Base-by-base conservation (phyloP, 1,284 basidiomycete genomes). In the Fomitiporia mediterranea region DNA sequence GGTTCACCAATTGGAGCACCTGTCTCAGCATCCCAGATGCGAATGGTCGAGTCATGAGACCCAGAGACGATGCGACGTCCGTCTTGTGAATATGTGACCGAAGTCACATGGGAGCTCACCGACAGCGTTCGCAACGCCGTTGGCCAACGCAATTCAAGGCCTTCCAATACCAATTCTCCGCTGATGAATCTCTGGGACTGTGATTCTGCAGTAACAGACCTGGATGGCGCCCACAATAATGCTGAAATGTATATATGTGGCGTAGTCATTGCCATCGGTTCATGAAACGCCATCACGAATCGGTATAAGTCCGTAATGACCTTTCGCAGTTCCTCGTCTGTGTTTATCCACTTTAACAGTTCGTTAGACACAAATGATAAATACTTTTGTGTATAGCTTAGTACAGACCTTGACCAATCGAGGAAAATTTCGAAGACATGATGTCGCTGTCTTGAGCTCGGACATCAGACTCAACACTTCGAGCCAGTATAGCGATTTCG, bases 201-300 rank as follows among this genome's bases (percentile, higher is more conserved):
- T n/a, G n/a, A n/a, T n/a, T n/a, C n/a, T n/a, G n/a, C n/a, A n/a
- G n/a, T n/a, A n/a, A n/a, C n/a, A n/a, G n/a, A n/a, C n/a, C n/a
- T n/a, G n/a, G n/a, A n/a, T n/a, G 40, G 52, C 6, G 21, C 17
- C 40, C 52, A 54, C 6, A 28, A 9, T 8, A 54, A 23, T 13
- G 42, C 52, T 19, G 52, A 54, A 30, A 34, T 15, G 40, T 54
- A 54, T 30, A 54, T 30, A 32, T 47, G 42, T 2, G 23, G 42
- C 13, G 42, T 47, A 23, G 27, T 44, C n/a, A 40, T 3, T 23
- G 27, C 15, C 23, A 54, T 46, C n/a, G 30, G n/a, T n/a, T n/a
- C n/a, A n/a, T n/a, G n/a, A n/a, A n/a, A n/a, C 37, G 8, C 15
- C 27, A 15, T 25, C 7, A 11, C 32, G 34, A 13, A n/a, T 11